Conservation (phyloP, 192 early-diverging fungal species). For the Coemansia erecta region DNA sequence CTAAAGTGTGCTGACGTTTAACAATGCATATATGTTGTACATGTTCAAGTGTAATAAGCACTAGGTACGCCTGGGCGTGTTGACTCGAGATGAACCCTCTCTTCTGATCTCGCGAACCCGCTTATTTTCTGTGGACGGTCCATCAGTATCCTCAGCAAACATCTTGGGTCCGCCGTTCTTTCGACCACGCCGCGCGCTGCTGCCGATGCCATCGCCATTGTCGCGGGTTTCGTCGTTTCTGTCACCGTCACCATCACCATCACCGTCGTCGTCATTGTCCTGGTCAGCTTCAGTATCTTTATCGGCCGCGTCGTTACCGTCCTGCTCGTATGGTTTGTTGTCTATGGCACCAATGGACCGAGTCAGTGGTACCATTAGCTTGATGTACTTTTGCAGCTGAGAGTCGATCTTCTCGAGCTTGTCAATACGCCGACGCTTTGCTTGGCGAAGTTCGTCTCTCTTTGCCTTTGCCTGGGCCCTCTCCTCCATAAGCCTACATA, state of each 20-base stretch:
- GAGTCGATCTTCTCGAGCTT: slow-evolving; percentile 43
- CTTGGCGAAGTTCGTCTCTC: slow-evolving; percentile 34
- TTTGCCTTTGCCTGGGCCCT: slow-evolving; percentile 14
- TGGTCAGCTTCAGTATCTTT: not conserved
- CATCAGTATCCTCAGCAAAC: slow-evolving; percentile 14
- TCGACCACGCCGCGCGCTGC: too few relatives aligned
- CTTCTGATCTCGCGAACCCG: slow-evolving; percentile 27
- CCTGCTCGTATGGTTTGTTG: slow-evolving; percentile 6
- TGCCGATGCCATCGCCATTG: too few relatives aligned
- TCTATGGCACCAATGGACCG: slow-evolving; percentile 15
- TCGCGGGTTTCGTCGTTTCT: too few relatives aligned
- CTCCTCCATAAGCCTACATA: slow-evolving; percentile 23
- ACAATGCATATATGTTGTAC: not conserved
- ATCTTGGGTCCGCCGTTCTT: slow-evolving; percentile 12
- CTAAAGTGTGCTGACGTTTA: slow-evolving; percentile 4
- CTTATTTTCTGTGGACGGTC: slow-evolving; percentile 14
- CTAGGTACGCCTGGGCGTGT: slow-evolving; percentile 27
- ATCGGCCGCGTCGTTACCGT: not conserved
- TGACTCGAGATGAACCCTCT: slow-evolving; percentile 20
- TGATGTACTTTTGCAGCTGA: slow-evolving; percentile 35
- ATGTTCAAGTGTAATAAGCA: not conserved
- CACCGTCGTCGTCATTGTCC: too few relatives aligned
- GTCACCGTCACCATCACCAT: too few relatives aligned
- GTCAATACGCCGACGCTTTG: slow-evolving; percentile 42
- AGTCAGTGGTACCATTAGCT: slow-evolving; percentile 27